A percentile compares a stretch with the other conserved stretches of the same genome.
Evolutionary conservation across 768 basidiomycete species (phyloP).

Genomic region (Collybia sordida): DNA sequence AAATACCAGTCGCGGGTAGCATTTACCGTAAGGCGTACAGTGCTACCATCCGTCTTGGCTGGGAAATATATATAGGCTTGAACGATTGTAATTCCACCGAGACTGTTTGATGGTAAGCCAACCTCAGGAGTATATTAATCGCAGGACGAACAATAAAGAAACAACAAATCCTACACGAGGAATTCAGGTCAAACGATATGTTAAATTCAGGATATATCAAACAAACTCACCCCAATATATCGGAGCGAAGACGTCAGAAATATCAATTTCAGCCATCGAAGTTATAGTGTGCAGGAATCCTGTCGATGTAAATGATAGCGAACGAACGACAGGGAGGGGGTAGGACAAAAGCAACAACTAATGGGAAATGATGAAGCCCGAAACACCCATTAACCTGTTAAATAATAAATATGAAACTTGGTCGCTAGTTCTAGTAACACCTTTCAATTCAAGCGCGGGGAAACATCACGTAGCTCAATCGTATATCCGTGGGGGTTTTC

Average conservation of each 20-base stretch:
- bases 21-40: constrained; percentile 30
- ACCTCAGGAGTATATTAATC: background rate
- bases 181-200: background rate
- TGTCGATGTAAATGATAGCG: too few relatives aligned
- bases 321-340: too few relatives aligned
- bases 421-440: too few relatives aligned
- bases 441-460: too few relatives aligned
- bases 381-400: too few relatives aligned
- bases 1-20: background rate
- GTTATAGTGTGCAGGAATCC: too few relatives aligned
- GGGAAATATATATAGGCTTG: constrained; percentile 43
- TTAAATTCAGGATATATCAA: background rate
- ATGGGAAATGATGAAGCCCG: too few relatives aligned
- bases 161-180: constrained; percentile 22
- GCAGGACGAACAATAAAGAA: constrained; percentile 22
- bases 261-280: constrained; percentile 14
- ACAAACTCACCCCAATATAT: constrained; percentile 27
- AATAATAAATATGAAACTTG: too few relatives aligned
- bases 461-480: too few relatives aligned
- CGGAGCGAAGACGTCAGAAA: constrained; percentile 21
- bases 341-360: too few relatives aligned
- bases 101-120: constrained; percentile 17
- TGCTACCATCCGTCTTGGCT: constrained; percentile 21
- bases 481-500: background rate
- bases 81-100: constrained; percentile 38